Evolutionary conservation across 1,284 basidiomycete species (phyloP).

Genomic region (Pseudozyma sp.): DNA sequence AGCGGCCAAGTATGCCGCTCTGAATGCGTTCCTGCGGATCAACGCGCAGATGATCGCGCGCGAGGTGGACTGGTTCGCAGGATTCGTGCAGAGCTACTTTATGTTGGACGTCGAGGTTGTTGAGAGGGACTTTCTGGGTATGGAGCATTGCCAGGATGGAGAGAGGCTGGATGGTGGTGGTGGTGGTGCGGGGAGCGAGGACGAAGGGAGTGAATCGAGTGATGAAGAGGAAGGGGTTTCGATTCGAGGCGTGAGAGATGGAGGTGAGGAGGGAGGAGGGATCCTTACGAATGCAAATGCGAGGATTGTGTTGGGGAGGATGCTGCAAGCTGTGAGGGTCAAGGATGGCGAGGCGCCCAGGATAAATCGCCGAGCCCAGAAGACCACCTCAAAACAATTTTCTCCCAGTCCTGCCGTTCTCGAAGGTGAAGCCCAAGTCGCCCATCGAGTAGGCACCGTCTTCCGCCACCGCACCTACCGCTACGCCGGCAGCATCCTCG

Average conservation of each 20-base stretch:
- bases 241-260: constrained; percentile 2
- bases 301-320: constrained; percentile 14
- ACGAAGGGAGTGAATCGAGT: constrained; percentile 30
- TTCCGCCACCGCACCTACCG: constrained; percentile 54
- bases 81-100: constrained; percentile 40
- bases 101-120: constrained; percentile 40
- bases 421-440: constrained; percentile 15
- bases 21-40: constrained; percentile 45
- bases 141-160: not conserved
- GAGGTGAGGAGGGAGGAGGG: not conserved
- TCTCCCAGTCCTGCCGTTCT: no score
- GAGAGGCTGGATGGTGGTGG: constrained; percentile 5
- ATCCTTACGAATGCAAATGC: constrained; percentile 16
- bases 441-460: constrained; percentile 44
- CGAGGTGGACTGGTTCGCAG: constrained; percentile 40
- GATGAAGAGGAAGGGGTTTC: constrained; percentile 21
- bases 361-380: constrained; percentile 12
- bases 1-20: constrained; percentile 42
- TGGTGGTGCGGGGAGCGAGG: constrained; percentile 15
- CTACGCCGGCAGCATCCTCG: constrained; percentile 41
- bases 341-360: constrained; percentile 21
- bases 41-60: constrained; percentile 22
- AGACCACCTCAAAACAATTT: not conserved
- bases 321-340: constrained; percentile 27
- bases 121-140: constrained; percentile 31